Evolutionary conservation across 495 filamentous ascomycete genomes (phyloP).

Genomic region (Lophium mytilinum): DNA sequence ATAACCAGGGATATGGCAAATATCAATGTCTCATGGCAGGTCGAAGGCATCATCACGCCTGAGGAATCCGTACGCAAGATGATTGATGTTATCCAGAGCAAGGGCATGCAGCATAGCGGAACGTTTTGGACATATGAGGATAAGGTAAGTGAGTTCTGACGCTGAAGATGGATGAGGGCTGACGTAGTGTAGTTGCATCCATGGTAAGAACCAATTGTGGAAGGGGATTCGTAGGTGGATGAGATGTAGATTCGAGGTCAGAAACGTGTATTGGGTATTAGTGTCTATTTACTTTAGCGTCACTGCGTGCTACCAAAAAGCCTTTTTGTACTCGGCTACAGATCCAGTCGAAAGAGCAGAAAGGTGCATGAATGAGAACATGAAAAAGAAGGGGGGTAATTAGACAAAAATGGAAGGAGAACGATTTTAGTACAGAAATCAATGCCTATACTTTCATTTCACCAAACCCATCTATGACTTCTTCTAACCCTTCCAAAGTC

Average conservation of each 20-base stretch:
- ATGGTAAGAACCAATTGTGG: neutral
- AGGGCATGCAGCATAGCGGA: conserved; percentile 40
- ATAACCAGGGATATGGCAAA: conserved; percentile 40
- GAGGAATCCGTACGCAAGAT: conserved; percentile 44
- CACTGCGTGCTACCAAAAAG: too few relatives aligned
- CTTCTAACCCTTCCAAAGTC: neutral
- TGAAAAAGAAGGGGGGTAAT: too few relatives aligned
- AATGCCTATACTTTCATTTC: neutral
- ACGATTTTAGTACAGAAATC: too few relatives aligned
- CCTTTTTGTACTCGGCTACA: too few relatives aligned
- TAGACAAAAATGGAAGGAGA: too few relatives aligned
- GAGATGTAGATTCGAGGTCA: too few relatives aligned
- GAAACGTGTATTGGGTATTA: too few relatives aligned
- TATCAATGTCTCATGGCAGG: conserved; percentile 40
- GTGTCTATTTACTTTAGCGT: too few relatives aligned
- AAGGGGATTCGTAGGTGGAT: too few relatives aligned
- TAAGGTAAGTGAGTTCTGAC: conserved; percentile 32
- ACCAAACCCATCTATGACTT: neutral
- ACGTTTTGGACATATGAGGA: conserved; percentile 52
- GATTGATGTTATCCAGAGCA: conserved; percentile 44
- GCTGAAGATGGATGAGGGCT: neutral
- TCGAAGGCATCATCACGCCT: conserved; percentile 43
- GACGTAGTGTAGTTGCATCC: neutral
- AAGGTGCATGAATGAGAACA: too few relatives aligned
- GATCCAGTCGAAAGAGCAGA: too few relatives aligned